Percentiles rank a stretch among this genome's conserved stretches.
Conservation (phyloP, 2,329 filamentous ascomycete genomes). For the Hyphodiscus sp. region DNA sequence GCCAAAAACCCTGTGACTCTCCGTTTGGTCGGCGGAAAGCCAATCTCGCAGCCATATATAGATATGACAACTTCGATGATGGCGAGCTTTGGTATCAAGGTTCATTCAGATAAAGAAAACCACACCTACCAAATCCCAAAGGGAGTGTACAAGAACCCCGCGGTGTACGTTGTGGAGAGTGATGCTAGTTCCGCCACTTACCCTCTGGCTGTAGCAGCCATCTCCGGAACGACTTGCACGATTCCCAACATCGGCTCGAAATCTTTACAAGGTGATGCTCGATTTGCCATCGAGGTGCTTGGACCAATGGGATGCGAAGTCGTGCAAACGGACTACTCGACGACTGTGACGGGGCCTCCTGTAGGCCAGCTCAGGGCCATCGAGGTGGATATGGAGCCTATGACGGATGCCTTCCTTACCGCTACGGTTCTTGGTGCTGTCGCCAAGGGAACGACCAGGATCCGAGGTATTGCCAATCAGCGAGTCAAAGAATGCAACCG, state of each 20-base stretch:
- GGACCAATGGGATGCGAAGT: slow-evolving; percentile 91
- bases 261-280: slow-evolving; percentile 90
- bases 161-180: slow-evolving; percentile 86
- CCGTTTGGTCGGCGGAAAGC: slow-evolving; percentile 88
- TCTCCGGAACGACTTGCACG: slow-evolving; percentile 92
- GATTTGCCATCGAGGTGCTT: slow-evolving; percentile 86
- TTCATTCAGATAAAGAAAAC: slow-evolving; percentile 67
- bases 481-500: slow-evolving; percentile 97
- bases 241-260: slow-evolving; percentile 91
- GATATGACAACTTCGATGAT: slow-evolving; percentile 99
- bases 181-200: slow-evolving; percentile 98
- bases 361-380: slow-evolving; percentile 68
- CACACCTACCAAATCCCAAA: slow-evolving; percentile 93
- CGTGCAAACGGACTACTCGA: slow-evolving; percentile 75
- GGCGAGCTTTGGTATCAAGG: slow-evolving; percentile 79
- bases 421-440: slow-evolving; percentile 90
- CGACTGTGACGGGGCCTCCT: slow-evolving; percentile 85
- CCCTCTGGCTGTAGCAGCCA: slow-evolving; percentile 86
- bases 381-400: slow-evolving; percentile 92
- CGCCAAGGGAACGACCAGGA: slow-evolving; percentile 74
- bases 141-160: slow-evolving; percentile 74
- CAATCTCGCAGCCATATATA: slow-evolving; percentile 94
- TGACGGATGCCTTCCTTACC: slow-evolving; percentile 97
- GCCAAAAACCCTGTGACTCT: slow-evolving; percentile 90
- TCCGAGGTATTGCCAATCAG: slow-evolving; percentile 94